Base-by-base conservation (phyloP, 768 basidiomycete species). In the Boletellus sp. region DNA sequence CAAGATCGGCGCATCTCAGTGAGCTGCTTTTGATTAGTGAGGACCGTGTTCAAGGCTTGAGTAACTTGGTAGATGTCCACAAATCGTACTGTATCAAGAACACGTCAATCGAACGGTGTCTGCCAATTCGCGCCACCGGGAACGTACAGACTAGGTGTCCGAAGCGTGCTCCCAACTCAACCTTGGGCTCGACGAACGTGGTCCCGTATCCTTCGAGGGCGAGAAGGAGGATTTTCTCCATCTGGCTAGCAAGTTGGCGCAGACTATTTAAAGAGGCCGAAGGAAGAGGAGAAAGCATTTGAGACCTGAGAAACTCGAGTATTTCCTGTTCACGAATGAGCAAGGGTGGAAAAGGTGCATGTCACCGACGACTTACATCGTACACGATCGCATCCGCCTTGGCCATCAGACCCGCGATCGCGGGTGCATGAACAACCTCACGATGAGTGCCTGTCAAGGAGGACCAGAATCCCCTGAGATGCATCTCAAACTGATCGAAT, bases 41-140 rank as follows among this genome's bases (percentile, higher is more conserved):
- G 77, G 50, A 94, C 90, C n/a, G 89, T 90, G 58, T 80, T 86
- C 46, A 94, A 73, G 13, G 91, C 91, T 62, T 92, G 90, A 1
- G 90, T 91, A 46, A 94, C 90, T 68, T 93, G 91, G 65, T 89
- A 92, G 47, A 94, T 92, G 62, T 94, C 90, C 51, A 94, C 77
- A 76, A 89, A 94, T 63, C 90, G 85, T 69, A 93, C 90, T 92
- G 55, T 15, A 56, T 57, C 31, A 32, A 37, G 22, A 59, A 52
- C 52, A 24, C 28, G 19, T 58, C 49, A 58, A 48, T 42, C 32
- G 33, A 39, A 32, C 12, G 1, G 37, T 31, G 19, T 19, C 13
- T 41, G 20, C 28, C 32, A 26, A 36, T 17, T n/a, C 41, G 12
- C 6, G 16, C 0, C 11, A 42, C 17, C 16, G 31, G 44, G 32